Base-by-base conservation (phyloP, 2,329 filamentous ascomycete species). In the Nigrograna mackinnonii region DNA sequence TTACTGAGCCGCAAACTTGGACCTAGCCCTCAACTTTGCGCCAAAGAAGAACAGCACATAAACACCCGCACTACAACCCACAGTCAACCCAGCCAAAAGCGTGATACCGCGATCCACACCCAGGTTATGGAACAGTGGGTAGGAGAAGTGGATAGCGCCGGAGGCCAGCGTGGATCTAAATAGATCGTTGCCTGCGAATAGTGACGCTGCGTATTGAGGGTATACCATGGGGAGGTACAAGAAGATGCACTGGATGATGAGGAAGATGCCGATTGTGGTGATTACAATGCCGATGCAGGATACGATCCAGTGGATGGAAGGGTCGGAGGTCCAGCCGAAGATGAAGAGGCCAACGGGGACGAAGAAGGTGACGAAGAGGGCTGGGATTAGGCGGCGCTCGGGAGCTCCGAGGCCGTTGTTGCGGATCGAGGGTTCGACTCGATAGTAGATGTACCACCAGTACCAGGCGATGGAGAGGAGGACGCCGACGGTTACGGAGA, bases 381-480 rank as follows among this genome's bases (percentile, higher is more conserved):
- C 94, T 39, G 89, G 89, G 39, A 92, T 85, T 4, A 95, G 77
- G n/a, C 89, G 82, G 21, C 33, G 79, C 71, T 72, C 94, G 83
- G 14, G 90, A 79, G 1, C 87, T 82, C 12, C 89, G 84, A 51
- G 80, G 76, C 57, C 88, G 83, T 64, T 80, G 74, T 67, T 83
- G 73, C 66, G 83, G 78, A 32, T 72, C 47, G 11, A 75, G 75
- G 45, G 88, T 66, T 45, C 70, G 76, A 54, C 91, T 66, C 72
- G 91, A 91, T 70, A 91, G 83, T 52, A 80, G 83, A 79, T 95
- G 91, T 67, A 95, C 80, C 0, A 85, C 60, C 1, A 90, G 84
- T 19, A 88, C 72, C 67, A 87, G 5, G 70, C 55, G 6, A 88
- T 85, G 1, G 84, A 85, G 39, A 72, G 43, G 1, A 91, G 17